Evolutionary conservation across 371 early-diverging fungal species (phyloP).

Genomic region (Polyrhizophydium stewartii): DNA sequence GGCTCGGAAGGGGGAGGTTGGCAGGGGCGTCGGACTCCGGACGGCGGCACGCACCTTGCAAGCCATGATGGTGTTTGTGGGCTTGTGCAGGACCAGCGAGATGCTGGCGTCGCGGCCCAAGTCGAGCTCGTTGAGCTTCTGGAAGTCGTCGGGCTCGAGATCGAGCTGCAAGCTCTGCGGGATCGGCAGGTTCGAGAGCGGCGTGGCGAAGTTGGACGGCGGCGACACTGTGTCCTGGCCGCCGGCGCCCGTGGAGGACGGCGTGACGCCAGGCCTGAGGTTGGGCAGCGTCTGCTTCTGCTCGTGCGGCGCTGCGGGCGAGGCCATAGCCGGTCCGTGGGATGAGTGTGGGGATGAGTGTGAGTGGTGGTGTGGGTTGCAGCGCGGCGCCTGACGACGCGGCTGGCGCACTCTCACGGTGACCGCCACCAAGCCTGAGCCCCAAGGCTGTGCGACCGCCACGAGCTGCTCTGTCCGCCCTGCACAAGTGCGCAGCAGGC

Average conservation of each 20-base stretch:
- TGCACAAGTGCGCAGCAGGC: too few species aligned
- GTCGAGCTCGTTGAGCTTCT: slow-evolving; percentile 78
- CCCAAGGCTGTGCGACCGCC: too few species aligned
- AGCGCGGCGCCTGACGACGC: too few species aligned
- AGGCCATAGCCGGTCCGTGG: too few species aligned
- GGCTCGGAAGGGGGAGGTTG: too few species aligned
- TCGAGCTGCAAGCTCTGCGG: slow-evolving; percentile 17
- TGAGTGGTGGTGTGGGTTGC: too few species aligned
- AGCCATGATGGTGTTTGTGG: slow-evolving; percentile 85
- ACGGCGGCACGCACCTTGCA: slow-evolving; percentile 74
- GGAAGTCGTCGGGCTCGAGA: slow-evolving; percentile 66
- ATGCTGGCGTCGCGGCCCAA: slow-evolving; percentile 95
- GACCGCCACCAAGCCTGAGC: too few species aligned
- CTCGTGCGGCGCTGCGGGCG: not conserved
- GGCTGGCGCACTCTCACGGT: too few species aligned
- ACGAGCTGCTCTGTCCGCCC: too few species aligned
- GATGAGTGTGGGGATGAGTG: too few species aligned
- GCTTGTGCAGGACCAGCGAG: slow-evolving; percentile 73
- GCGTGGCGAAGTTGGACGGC: slow-evolving; percentile 13
- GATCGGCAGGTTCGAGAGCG: slow-evolving; percentile 19
- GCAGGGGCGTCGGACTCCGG: too few species aligned
- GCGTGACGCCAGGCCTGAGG: slow-evolving; percentile 5
- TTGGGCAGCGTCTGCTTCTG: not conserved
- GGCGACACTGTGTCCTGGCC: slow-evolving; percentile 22
- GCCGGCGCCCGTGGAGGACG: not conserved